Percentiles rank a stretch among this genome's conserved stretches.
These are phyloP conservation scores for Fusarium euwallaceae DNA, from an alignment of 2,329 filamentous ascomycete species.

Conservation along the genomic window DNA sequence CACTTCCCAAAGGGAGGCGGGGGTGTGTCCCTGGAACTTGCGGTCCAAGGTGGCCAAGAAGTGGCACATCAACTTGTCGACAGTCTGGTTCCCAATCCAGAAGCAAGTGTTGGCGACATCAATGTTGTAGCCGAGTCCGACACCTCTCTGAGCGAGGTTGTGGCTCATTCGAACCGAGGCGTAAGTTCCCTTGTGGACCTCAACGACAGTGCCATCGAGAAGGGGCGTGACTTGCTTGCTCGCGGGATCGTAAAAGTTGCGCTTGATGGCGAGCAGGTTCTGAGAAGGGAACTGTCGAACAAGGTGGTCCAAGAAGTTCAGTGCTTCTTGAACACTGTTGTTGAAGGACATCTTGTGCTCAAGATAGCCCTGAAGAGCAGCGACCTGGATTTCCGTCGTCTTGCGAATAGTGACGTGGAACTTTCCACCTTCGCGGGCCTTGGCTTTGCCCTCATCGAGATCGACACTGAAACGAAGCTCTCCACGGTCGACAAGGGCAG, in stretches of 20 bases:
- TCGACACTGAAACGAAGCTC: slow-evolving; percentile 74
- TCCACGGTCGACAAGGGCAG: slow-evolving; percentile 56
- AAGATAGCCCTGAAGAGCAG: slow-evolving; percentile 76
- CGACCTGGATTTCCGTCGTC: slow-evolving; percentile 78
- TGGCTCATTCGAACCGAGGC: slow-evolving; percentile 84
- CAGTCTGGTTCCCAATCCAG: slow-evolving; percentile 67
- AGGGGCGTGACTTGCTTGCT: slow-evolving; percentile 65
- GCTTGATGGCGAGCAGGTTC: slow-evolving; percentile 78
- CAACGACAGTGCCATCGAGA: slow-evolving; percentile 68
- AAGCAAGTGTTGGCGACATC: slow-evolving; percentile 95
- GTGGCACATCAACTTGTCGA: slow-evolving; percentile 56
- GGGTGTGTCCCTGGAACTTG: slow-evolving; percentile 45
- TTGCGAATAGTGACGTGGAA: slow-evolving; percentile 73
- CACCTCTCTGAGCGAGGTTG: slow-evolving; percentile 60
- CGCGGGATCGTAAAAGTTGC: slow-evolving; percentile 79
- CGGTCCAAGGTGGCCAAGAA: slow-evolving; percentile 50
- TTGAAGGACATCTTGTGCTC: slow-evolving; percentile 70
- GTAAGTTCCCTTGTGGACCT: slow-evolving; percentile 91
- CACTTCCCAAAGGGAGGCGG: slow-evolving; percentile 43
- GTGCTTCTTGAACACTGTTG: slow-evolving; percentile 78
- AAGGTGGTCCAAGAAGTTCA: slow-evolving; percentile 93
- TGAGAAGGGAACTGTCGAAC: slow-evolving; percentile 83
- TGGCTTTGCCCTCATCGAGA: slow-evolving; percentile 73
- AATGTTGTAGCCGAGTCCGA: slow-evolving; percentile 83
- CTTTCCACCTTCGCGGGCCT: slow-evolving; percentile 56